Evolutionary conservation across 768 basidiomycete genomes (phyloP), one percentile per base, ranked within the genome.

Genomic region (Clathrus columnatus): DNA sequence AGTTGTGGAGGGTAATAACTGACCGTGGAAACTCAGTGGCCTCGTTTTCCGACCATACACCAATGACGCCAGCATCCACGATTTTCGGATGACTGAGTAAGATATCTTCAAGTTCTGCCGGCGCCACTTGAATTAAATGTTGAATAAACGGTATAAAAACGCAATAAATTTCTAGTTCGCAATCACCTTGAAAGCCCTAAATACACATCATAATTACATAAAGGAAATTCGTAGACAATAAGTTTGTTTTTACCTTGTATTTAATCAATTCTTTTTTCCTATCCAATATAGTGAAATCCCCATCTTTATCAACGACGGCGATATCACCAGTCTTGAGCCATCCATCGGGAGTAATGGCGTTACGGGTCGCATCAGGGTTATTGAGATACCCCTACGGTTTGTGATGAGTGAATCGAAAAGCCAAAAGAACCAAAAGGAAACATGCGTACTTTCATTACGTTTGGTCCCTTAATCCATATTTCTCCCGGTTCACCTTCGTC

Each of bases 321-420:
- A 94, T 78, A 66, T 95, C 92, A 1, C 92, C 91, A 0, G 91
- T 93, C 74, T 87, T 90, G 72, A 92, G 84, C 89, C 89, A 96
- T 2, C 80, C 76, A 48, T 89, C 85, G 0, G 68, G 67, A 0
- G 85, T 87, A 61, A 94, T 84, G 4, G 82, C 68, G 16, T 81
- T 75, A 20, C 72, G 69, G 1, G 90, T 94, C 4, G 91, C 89
- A 26, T 72, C 69, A 2, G 73, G 70, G 58, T 92, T 89, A 61
- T 83, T 83, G 57, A 86, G 67, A 62, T 93, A 93, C 11, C 90
- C 88, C 84, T 84, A 53, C 41, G 20, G 14, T 11, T 20, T 11
- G 20, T 11, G n/a, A n/a, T n/a, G n/a, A n/a, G n/a, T n/a, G n/a
- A n/a, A n/a, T n/a, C n/a, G n/a, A n/a, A n/a, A n/a, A n/a, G n/a